phyloP scores from a whole-genome alignment of 345 rosid species.

The Gynandropsis gynandra region DNA sequence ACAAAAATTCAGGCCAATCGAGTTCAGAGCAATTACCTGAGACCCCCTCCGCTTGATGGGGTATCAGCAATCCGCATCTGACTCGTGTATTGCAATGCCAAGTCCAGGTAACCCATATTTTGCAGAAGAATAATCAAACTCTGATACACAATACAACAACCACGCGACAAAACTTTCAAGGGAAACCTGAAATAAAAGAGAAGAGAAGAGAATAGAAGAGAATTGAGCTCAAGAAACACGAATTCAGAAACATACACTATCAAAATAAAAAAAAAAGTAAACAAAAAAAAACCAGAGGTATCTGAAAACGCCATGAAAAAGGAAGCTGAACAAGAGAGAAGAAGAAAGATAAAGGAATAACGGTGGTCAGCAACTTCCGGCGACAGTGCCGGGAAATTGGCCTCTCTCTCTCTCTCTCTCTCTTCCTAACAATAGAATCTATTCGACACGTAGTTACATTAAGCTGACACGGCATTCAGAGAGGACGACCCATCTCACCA shows the following conservation, averaged over 20 bases:
- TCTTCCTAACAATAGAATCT: too few relatives aligned
- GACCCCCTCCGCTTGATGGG: conserved; percentile 86
- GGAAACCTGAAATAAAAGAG: conserved; percentile 5
- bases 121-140: conserved; percentile 3
- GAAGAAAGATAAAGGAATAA: background rate
- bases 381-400: too few relatives aligned
- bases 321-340: background rate
- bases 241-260: background rate
- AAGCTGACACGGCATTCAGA: too few relatives aligned
- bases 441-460: too few relatives aligned
- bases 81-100: conserved; percentile 21
- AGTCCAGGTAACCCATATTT: conserved; percentile 26
- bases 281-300: background rate
- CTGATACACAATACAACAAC: background rate
- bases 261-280: background rate
- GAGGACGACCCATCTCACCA: too few relatives aligned
- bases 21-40: conserved; percentile 39
- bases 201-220: background rate
- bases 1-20: background rate
- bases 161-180: too few relatives aligned
- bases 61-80: conserved; percentile 38
- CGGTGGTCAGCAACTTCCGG: too few relatives aligned
- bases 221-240: background rate
- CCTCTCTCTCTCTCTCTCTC: too few relatives aligned
- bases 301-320: conserved; percentile 14